Base-by-base conservation (phyloP, 2,329 filamentous ascomycete genomes). In the Fusarium udum region DNA sequence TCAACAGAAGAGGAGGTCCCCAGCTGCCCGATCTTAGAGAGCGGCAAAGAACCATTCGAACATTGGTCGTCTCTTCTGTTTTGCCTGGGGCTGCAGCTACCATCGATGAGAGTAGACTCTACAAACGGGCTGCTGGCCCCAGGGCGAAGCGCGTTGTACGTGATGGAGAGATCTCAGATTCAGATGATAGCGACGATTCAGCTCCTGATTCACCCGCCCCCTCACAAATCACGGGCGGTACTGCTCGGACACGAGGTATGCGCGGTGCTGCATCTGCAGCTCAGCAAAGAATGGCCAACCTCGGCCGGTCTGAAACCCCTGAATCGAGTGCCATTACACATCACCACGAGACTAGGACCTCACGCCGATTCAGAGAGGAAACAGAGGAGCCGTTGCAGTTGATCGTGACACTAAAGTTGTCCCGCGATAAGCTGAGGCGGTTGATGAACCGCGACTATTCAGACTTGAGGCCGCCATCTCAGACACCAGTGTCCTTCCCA, bases 1-100 rank as follows among this genome's bases (percentile, higher is more conserved):
- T 97, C 77, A 98, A 98, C 81, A 89, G 96, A 71, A 91, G 96
- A 77, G 96, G 96, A 72, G 96, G 96, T 0, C 96, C 96, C 11
- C 93, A 94, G 67, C 85, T 99, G 45, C 96, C 96, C n/a, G 96
- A 99, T 83, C 90, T 99, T 66, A 97, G 97, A 81, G 96, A 99
- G 77, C 90, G 95, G 61, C 95, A 96, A 83, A 91, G 95, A 58
- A 98, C 96, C 2, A 95, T 98, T 64, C 91, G 96, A 52, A 98
- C 95, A 0, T 88, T 98, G 75, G 89, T 98, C 59, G 94, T 99
- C 3, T 98, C 95, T 15, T 95, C 94, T 7, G 95, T 97, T 26
- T 89, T 99, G 66, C 96, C 96, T 22, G 96, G 95, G 31, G 94
- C 94, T 9, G 95, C 93, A 9, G 85, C 90, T 62, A 89, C 89